A percentile compares a stretch with the other conserved stretches of the same genome.
Evolutionary conservation across 2,329 filamentous ascomycete genomes (phyloP).

Genomic region (Pseudogymnoascus sp.): DNA sequence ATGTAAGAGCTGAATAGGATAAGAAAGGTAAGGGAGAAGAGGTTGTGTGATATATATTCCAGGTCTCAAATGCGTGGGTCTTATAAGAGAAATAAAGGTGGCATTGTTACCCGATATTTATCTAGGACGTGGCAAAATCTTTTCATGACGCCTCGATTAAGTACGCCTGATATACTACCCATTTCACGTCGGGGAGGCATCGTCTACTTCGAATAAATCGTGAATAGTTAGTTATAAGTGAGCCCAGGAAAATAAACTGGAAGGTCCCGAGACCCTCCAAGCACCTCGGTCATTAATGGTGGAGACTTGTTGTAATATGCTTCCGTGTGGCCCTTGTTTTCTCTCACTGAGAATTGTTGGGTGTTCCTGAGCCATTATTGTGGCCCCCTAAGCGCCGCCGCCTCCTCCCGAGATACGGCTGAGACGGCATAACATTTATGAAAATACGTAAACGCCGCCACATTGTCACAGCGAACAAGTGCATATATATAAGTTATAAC

Average conservation of each 20-base stretch:
- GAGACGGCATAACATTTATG: neutral
- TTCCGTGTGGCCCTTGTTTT: neutral
- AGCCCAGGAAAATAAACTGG: neutral
- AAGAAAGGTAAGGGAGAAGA: neutral
- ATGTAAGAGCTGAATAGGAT: neutral
- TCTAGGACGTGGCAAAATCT: conserved; percentile 5
- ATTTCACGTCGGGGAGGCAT: neutral
- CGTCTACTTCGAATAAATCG: conserved; percentile 7
- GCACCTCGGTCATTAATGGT: neutral
- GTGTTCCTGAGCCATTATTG: neutral
- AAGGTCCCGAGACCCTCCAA: neutral
- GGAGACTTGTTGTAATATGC: neutral
- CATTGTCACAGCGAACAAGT: neutral
- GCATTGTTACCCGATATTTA: neutral
- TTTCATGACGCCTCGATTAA: neutral
- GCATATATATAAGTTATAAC: conserved; percentile 5
- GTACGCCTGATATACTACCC: neutral
- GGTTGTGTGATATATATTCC: neutral
- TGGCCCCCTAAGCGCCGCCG: neutral
- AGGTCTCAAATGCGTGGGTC: neutral
- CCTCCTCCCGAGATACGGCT: neutral
- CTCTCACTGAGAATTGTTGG: neutral
- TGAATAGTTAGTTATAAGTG: neutral
- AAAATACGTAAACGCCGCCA: neutral
- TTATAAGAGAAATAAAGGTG: neutral